Evolutionary conservation across 495 filamentous ascomycete genomes (phyloP), one percentile per base, ranked within the genome.

Genomic region (Aspergillus saccharolyticus): DNA sequence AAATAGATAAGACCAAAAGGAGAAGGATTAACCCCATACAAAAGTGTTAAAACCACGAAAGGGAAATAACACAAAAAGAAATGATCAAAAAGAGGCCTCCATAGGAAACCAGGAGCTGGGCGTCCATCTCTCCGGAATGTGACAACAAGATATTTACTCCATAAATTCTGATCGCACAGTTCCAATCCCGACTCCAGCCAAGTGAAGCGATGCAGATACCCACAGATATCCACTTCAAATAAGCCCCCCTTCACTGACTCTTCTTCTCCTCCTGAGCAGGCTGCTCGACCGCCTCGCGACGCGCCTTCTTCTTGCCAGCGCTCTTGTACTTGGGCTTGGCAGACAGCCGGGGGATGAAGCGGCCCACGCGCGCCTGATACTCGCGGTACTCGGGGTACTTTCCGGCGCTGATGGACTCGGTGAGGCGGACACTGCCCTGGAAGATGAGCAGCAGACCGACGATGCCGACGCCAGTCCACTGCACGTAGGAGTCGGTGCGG

Each of bases 381-480:
- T 88, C 79, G 58, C 73, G 73, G 72, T 99, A 99, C 64, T 96
- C 90, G 16, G 86, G 78, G 70, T 99, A 99, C 70, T 97, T 99
- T 45, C 73, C 74, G 0, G 82, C 73, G 7, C 83, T 90, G 60
- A 97, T 88, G 20, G 73, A 64, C 75, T 97, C 95, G 1, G 95
- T 97, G 52, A 99, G 79, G 75, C 80, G 84, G 1, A 90, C 93
- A 59, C 89, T 95, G 2, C 81, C 89, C 71, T 96, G 91, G 73
- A 99, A 99, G 33, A 99, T 77, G 52, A 85, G 63, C 25, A 96
- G 65, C 60, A 92, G 89, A 21, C 77, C 74, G 4, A 89, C 14
- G 0, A 85, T 77, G 14, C 93, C 94, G n/a, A 83, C 58, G 17
- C 79, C 82, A 3, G 87, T 83, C 92, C 92, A 99, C 70, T 87